These are phyloP conservation scores for Pecoramyces ruminantium DNA, from an alignment of 192 early-diverging fungal species.

Conservation along the genomic window DNA sequence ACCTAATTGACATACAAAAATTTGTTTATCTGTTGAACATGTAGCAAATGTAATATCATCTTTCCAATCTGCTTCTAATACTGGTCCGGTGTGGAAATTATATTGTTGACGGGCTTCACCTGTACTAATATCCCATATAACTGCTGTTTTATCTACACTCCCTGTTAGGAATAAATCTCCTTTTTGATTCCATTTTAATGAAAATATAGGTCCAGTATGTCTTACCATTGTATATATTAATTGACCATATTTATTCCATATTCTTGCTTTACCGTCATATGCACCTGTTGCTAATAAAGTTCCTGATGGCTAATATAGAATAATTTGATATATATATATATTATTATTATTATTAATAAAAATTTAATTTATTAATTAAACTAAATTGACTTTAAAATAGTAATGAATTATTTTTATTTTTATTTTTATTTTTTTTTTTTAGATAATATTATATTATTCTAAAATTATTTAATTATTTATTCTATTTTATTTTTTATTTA, in stretches of 20 bases:
- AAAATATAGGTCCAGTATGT: constrained; percentile 66
- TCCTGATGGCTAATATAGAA: constrained; percentile 54
- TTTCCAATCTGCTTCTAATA: constrained; percentile 83
- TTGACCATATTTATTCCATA: constrained; percentile 60
- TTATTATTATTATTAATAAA: too few relatives aligned
- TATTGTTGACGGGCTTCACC: constrained; percentile 59
- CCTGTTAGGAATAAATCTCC: constrained; percentile 58
- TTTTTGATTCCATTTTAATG: constrained; percentile 70
- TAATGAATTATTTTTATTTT: constrained; percentile 1
- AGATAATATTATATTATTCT: too few relatives aligned
- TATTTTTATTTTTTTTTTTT: too few relatives aligned
- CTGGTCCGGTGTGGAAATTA: constrained; percentile 43
- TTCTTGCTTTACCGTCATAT: constrained; percentile 66
- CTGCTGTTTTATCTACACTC: constrained; percentile 58
- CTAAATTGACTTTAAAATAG: too few relatives aligned
- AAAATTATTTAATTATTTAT: too few relatives aligned
- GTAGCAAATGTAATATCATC: constrained; percentile 85
- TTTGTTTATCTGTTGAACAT: constrained; percentile 58
- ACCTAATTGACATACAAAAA: constrained; percentile 66
- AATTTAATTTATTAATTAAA: too few relatives aligned
- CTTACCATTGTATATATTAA: constrained; percentile 36
- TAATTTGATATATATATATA: neutral
- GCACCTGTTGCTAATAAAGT: constrained; percentile 65
- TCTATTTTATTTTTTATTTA: too few relatives aligned
- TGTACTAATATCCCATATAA: constrained; percentile 67